Base-by-base conservation (phyloP, 768 basidiomycete genomes). In the Boletus fagicola region DNA sequence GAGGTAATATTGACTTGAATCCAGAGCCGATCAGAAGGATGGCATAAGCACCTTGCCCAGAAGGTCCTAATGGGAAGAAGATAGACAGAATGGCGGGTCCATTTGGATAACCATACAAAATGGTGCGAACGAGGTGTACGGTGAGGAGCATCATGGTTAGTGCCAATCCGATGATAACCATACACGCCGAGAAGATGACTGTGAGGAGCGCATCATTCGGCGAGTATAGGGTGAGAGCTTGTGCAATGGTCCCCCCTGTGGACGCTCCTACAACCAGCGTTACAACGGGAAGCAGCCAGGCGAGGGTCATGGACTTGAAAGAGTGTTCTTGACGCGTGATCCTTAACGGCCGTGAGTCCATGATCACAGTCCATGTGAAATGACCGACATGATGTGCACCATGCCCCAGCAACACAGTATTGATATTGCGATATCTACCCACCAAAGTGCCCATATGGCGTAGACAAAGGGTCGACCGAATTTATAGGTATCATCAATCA, bases 271-370 rank as follows among this genome's bases (percentile, higher is more conserved):
- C 90, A 44, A 88, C 80, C 16, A 87, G 77, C 0, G 90, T 83
- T 4, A 92, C 86, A 12, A 90, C 81, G 0, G 91, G 91, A 31
- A 92, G 83, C 9, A 92, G 75, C 89, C 90, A 92, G 22, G 77
- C 68, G 24, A 85, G 72, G 0, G 83, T 83, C 79, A 90, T 80
- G 2, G 73, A 66, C 43, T 79, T 74, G 6, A 85, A 64, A 0
- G 82, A 71, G 65, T 90, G 85, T 7, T 75, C 73, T 20, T 91
- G 86, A n/a, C 80, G 64, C 39, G 76, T 68, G 71, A 81, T 69
- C 84, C 81, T 88, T 79, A 1, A 33, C 3, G 5, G 16, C 10
- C 26, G 49, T 53, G 30, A 39, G 53, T 44, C 59, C 39, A 36
- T 49, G 59, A 35, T 70, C 54, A 59, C 62, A 66, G n/a, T 63